Evolutionary conservation across 2,329 filamentous ascomycete genomes (phyloP).

Genomic region (Cryphonectria carpinicola): DNA sequence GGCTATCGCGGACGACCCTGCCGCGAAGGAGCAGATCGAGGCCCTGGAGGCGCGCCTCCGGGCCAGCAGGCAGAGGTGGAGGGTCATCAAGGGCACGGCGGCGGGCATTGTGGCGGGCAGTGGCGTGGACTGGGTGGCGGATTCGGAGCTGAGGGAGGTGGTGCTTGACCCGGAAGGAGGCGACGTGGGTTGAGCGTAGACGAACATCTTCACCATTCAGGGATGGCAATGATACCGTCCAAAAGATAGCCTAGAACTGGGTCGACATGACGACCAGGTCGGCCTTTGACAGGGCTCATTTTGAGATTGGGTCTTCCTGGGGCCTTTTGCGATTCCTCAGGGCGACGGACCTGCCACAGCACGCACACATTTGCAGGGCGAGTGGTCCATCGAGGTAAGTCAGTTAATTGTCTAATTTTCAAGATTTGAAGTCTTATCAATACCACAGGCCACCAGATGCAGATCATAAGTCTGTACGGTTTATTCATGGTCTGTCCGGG

Average conservation of each 20-base stretch:
- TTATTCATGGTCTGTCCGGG: not conserved
- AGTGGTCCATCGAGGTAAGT: not conserved
- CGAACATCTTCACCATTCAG: not conserved
- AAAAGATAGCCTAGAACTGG: not conserved
- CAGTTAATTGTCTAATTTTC: not conserved
- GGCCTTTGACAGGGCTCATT: not conserved
- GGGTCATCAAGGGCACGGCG: conserved; percentile 76
- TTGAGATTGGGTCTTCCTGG: not conserved
- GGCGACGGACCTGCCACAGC: not conserved
- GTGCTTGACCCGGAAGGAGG: conserved; percentile 69
- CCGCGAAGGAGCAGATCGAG: conserved; percentile 58
- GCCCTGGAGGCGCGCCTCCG: conserved; percentile 63
- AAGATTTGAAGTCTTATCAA: not conserved
- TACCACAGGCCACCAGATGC: not conserved
- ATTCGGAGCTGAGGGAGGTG: conserved; percentile 68
- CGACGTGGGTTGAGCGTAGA: not conserved
- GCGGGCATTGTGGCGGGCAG: conserved; percentile 80
- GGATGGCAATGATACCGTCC: not conserved
- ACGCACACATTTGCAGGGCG: not conserved
- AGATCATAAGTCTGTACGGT: not conserved
- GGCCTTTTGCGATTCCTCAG: not conserved
- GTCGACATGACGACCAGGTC: not conserved
- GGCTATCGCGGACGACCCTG: conserved; percentile 53
- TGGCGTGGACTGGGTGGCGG: conserved; percentile 78
- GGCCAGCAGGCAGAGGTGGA: conserved; percentile 68